Percentiles rank a stretch among this genome's conserved stretches.
phyloP scores from a whole-genome alignment of 2,329 filamentous ascomycete species.

The Trichothecium sympodiale region DNA sequence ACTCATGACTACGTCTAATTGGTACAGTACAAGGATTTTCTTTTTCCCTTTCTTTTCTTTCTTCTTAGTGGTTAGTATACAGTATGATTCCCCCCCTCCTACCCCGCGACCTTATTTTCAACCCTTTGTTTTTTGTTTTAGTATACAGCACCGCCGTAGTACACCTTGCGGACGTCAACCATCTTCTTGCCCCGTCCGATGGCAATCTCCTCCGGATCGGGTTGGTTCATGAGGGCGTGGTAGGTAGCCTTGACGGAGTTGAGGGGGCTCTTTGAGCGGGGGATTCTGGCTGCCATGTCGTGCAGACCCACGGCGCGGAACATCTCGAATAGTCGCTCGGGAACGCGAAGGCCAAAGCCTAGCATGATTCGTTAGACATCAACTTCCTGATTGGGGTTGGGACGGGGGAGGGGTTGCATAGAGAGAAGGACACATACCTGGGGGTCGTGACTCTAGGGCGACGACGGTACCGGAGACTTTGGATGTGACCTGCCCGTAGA shows the following conservation, averaged over 20 bases:
- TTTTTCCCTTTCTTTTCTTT: neutral
- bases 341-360: slow-evolving; percentile 92
- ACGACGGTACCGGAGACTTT: slow-evolving; percentile 88
- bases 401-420: slow-evolving; percentile 1
- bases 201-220: slow-evolving; percentile 81
- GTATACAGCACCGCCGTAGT: slow-evolving; percentile 73
- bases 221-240: slow-evolving; percentile 72
- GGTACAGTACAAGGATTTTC: neutral
- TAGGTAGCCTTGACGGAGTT: slow-evolving; percentile 92
- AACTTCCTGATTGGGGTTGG: neutral
- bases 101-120: neutral
- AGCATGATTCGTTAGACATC: no score
- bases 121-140: slow-evolving; percentile 18
- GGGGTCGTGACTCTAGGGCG: slow-evolving; percentile 69
- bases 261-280: slow-evolving; percentile 87
- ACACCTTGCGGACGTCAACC: slow-evolving; percentile 92
- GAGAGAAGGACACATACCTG: slow-evolving; percentile 51
- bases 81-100: neutral
- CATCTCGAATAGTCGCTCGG: slow-evolving; percentile 89
- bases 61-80: neutral
- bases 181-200: slow-evolving; percentile 86
- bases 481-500: slow-evolving; percentile 70
- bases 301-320: slow-evolving; percentile 76
- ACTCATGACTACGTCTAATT: no score
- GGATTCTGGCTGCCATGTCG: slow-evolving; percentile 75